Base-by-base conservation (phyloP, 768 basidiomycete genomes). In the Lactarius psammicola region DNA sequence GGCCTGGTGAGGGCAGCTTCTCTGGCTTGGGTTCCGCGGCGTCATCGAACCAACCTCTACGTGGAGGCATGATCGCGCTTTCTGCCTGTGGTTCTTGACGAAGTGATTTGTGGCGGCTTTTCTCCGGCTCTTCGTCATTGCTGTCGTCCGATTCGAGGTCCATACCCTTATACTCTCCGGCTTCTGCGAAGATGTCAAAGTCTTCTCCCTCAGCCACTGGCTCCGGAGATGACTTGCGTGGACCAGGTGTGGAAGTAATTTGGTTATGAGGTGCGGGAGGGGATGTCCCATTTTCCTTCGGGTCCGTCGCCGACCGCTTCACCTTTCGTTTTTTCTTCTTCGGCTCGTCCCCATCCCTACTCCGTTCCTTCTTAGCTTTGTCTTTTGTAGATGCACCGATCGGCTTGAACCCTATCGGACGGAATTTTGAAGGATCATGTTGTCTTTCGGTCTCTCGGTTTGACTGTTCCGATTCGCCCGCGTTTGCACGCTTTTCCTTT, bases 171-270 rank as follows among this genome's bases (percentile, higher is more conserved):
- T 95, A 97, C 57, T 92, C 92, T 10, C 88, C 94, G 5, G 85
- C 91, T 60, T 79, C 94, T 2, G 86, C 90, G 74, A 97, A 97
- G 51, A 97, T 95, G 72, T 96, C 90, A 49, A 92, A 83, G 60
- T 92, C n/a, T n/a, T n/a, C n/a, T n/a, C n/a, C n/a, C n/a, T n/a
- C 67, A 7, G 78, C 75, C 64, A 79, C 78, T 4, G 77, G 74
- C 60, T 80, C 77, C 0, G 76, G 73, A 63, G 71, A 72, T 9
- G 74, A 68, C 54, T 69, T 60, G 17, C 55, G 62, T 15, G 67
- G 64, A 38, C 71, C 34, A n/a, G 70, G 60, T 17, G 64, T 53
- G 8, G 62, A 56, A 23, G 53, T n/a, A 5, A 15, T 28, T 26
- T 53, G 58, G 7, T 70, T 63, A 2, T 1, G 51, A 60, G 65